phyloP scores from a whole-genome alignment of 768 basidiomycete species.

The Hypholoma sublateritium region DNA sequence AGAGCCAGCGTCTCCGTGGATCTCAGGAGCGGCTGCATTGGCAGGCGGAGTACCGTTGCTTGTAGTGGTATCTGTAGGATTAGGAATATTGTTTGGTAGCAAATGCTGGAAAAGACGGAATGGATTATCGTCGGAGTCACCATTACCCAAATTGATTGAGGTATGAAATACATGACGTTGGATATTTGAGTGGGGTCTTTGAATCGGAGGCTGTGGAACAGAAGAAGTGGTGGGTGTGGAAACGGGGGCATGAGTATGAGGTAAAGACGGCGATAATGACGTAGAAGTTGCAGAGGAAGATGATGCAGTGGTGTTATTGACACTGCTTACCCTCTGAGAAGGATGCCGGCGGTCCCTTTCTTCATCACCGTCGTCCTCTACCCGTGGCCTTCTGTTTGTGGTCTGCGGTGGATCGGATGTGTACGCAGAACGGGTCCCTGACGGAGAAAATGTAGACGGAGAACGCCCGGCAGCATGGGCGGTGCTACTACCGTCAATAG shows the following conservation, averaged over 20 bases:
- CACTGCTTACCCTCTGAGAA: constrained; percentile 48
- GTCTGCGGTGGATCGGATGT: constrained; percentile 10
- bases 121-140: constrained; percentile 6
- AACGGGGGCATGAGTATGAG: constrained; percentile 6
- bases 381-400: constrained; percentile 47
- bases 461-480: too few species aligned
- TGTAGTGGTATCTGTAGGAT: neutral
- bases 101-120: constrained; percentile 18
- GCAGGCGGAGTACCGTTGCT: constrained; percentile 3
- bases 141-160: constrained; percentile 10
- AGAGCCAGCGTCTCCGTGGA: neutral
- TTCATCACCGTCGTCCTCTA: constrained; percentile 62
- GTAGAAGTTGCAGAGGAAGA: constrained; percentile 11
- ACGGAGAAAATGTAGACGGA: too few species aligned
- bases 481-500: constrained; percentile 17
- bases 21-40: neutral
- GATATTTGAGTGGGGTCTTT: constrained; percentile 3
- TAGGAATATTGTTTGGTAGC: constrained; percentile 11
- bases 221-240: neutral
- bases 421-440: neutral
- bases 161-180: constrained; percentile 8
- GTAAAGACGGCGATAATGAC: constrained; percentile 4
- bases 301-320: constrained; percentile 19
- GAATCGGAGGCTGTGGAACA: neutral
- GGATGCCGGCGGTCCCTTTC: constrained; percentile 66